Conservation (phyloP, 139 green algal species). For the Pedinophyceae sp. region DNA sequence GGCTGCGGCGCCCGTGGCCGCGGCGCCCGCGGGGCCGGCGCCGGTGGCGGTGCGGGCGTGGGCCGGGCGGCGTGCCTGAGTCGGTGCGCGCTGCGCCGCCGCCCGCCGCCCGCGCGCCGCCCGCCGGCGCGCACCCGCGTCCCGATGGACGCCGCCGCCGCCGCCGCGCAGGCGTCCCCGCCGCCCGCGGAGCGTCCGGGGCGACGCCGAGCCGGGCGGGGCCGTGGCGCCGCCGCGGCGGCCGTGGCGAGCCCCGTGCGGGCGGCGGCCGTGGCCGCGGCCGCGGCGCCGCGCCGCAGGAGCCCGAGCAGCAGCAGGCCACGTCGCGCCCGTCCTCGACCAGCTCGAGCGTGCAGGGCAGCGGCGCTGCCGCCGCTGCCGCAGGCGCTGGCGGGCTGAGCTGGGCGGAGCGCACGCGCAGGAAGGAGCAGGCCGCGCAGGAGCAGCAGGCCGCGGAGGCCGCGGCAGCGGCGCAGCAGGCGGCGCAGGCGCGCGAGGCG, state of each 20-base stretch:
- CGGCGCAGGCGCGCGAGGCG: background rate
- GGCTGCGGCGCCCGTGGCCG: background rate
- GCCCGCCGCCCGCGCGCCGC: background rate
- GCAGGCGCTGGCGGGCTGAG: background rate
- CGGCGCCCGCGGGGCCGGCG: too few relatives aligned
- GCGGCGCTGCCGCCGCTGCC: background rate
- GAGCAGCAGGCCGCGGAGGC: conserved; percentile 4
- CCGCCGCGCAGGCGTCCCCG: background rate
- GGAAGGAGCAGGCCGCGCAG: background rate
- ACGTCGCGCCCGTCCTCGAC: background rate
- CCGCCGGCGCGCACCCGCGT: background rate
- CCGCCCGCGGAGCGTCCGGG: background rate
- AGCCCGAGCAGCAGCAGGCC: conserved; percentile 2
- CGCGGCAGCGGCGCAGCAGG: conserved; percentile 1
- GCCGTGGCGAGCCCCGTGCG: conserved; percentile 2
- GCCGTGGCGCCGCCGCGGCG: background rate
- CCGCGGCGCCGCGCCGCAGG: too few relatives aligned
- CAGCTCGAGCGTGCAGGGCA: background rate
- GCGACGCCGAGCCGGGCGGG: background rate
- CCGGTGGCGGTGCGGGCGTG: too few relatives aligned
- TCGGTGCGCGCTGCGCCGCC: too few relatives aligned
- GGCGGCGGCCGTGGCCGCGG: too few relatives aligned
- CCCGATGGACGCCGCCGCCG: background rate
- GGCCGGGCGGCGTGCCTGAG: too few relatives aligned
- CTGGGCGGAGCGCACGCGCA: background rate